Evolutionary conservation across 2,329 filamentous ascomycete genomes (phyloP), one percentile per base, ranked within the genome.

Genomic region (Cladophialophora bantiana): DNA sequence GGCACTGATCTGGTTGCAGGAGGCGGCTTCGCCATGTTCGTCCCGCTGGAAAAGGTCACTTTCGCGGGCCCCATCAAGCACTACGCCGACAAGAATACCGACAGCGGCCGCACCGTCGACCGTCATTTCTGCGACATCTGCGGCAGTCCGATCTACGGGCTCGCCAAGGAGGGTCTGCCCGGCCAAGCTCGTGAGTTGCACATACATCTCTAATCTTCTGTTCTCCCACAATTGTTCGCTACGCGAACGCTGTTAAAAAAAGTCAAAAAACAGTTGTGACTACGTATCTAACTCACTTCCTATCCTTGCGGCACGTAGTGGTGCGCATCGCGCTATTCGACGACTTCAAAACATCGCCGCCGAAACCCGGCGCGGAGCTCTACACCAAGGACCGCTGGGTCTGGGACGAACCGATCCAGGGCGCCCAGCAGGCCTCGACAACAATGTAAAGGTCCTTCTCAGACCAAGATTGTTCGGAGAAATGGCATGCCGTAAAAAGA

Each of bases 101-200:
- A 53, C 42, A 60, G 26, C n/a, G 58, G 58, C 12, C 58, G 31
- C 13, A n/a, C 26, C n/a, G 42, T 60, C 13, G 31, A 60, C 26
- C 58, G 58, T 12, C 58, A 60, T 13, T 60, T 60, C n/a, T 36
- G 58, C 38, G 42, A 35, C 7, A 48, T 32, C n/a, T 60, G 58
- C 42, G 58, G 58, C 32, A 58, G 55, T 10, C 58, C 58, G 38
- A 20, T 60, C 12, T 52, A 52, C 31, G 42, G 58, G 18, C 32
- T 60, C 2, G 31, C 52, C 15, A 53, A 60, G 58, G 58, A 60
- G 45, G n/a, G 32, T 18, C 20, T 52, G 26, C 58, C 58, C 38
- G 58, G 45, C 7, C 4, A 31, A 26, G 58, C 58, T 20, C 4
- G 40, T 42, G 40, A 42, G 40, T 42, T 13, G 4, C 4, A 10